Conservation (phyloP, 2,329 filamentous ascomycete genomes). For the Botrytis cinerea region DNA sequence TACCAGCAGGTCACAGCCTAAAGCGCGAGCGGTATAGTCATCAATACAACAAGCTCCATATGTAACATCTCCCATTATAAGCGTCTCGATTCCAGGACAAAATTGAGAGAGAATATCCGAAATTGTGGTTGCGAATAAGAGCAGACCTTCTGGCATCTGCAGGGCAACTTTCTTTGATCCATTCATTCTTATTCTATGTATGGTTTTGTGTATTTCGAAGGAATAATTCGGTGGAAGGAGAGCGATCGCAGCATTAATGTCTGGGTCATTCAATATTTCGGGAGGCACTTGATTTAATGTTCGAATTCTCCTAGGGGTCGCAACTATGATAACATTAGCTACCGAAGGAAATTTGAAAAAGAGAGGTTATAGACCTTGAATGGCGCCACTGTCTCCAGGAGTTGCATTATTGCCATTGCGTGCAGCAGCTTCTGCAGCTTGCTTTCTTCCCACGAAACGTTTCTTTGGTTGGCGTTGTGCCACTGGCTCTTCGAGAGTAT, state of each 20-base stretch:
- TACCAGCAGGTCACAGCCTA: conserved; percentile 91
- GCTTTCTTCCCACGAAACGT: conserved; percentile 83
- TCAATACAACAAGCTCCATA: conserved; percentile 99
- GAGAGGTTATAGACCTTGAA: conserved; percentile 59
- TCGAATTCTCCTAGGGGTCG: conserved; percentile 70
- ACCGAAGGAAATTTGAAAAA: background rate
- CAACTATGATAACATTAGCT: conserved; percentile 53
- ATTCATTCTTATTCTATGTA: conserved; percentile 84
- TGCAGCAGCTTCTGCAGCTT: conserved; percentile 62
- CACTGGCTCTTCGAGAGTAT: conserved; percentile 50
- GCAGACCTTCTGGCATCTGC: conserved; percentile 95
- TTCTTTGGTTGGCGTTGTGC: conserved; percentile 76
- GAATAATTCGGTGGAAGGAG: conserved; percentile 95
- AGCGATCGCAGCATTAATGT: conserved; percentile 82
- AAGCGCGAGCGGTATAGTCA: conserved; percentile 91
- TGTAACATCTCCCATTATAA: conserved; percentile 99
- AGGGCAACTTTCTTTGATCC: conserved; percentile 81
- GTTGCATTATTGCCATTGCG: conserved; percentile 41
- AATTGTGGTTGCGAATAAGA: conserved; percentile 95
- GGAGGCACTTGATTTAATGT: conserved; percentile 89
- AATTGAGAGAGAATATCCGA: conserved; percentile 95
- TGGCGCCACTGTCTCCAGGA: conserved; percentile 61
- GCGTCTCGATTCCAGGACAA: conserved; percentile 84
- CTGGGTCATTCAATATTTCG: conserved; percentile 80
- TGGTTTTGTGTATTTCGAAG: conserved; percentile 98